Evolutionary conservation across 768 basidiomycete genomes (phyloP), one percentile per base, ranked within the genome.

Genomic region (Suillus placidus): DNA sequence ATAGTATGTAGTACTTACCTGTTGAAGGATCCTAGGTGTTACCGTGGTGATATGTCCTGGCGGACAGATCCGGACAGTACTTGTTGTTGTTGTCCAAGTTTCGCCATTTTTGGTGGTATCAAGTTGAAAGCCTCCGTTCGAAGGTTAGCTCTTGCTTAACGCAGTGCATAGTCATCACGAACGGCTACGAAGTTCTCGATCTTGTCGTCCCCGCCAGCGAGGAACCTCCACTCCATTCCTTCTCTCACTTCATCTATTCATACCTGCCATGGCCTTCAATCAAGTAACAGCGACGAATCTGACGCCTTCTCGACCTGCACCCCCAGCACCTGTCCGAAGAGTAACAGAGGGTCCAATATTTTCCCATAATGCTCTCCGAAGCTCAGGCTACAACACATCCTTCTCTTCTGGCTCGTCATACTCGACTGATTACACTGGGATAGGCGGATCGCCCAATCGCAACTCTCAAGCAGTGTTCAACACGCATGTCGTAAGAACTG

Each of bases 281-380:
- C 81, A 82, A 58, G 79, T 84, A 65, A 75, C 84, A 51, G 73
- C 87, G 26, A 77, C 85, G 49, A 90, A 89, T 61, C 79, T 93
- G 66, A 92, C 89, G 0, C 92, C 92, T 62, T 87, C 89, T 43
- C 84, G 92, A 47, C 91, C 93, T 62, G 91, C 92, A 6, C 92
- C 92, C 16, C 87, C 85, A 62, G 89, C 87, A 4, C 91, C 91
- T 3, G 71, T 80, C 32, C 82, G 87, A 32, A 82, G 83, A 62
- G 78, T 74, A 20, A 73, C 78, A 1, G 84, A 87, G 62, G 68
- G 74, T 13, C 69, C 79, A 23, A 64, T 70, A 40, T 60, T 60
- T 40, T 38, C 70, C 70, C 79, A 73, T 62, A 80, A 78, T 68
- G 72, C 82, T 14, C 81, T 88, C 60, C 74, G 81, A n/a, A 79